phyloP scores from a whole-genome alignment of 495 filamentous ascomycete species.

The Trichoderma orchidacearum region DNA sequence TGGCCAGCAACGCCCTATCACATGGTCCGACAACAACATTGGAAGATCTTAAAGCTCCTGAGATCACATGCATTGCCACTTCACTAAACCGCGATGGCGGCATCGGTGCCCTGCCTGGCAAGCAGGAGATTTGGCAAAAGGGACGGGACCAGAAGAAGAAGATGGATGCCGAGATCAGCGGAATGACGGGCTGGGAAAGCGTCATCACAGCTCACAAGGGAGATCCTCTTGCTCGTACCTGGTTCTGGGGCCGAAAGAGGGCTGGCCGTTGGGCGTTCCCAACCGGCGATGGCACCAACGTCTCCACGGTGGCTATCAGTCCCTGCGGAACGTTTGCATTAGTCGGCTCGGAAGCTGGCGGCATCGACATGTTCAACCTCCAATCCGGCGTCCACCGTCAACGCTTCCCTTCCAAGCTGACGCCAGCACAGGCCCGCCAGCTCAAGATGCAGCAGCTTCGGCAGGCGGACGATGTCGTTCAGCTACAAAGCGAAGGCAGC shows the following conservation, averaged over 20 bases:
- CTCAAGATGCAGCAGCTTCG: slow-evolving; percentile 41
- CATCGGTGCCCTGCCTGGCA: slow-evolving; percentile 63
- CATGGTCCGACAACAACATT: slow-evolving; percentile 42
- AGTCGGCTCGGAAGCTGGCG: slow-evolving; percentile 71
- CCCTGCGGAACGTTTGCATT: slow-evolving; percentile 88
- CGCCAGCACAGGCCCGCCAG: slow-evolving; percentile 48
- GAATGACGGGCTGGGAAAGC: slow-evolving; percentile 87
- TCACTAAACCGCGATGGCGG: slow-evolving; percentile 88
- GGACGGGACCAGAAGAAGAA: slow-evolving; percentile 42
- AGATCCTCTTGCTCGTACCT: slow-evolving; percentile 76
- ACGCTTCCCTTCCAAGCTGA: slow-evolving; percentile 62
- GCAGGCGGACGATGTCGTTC: slow-evolving; percentile 30
- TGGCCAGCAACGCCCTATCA: slow-evolving; percentile 30
- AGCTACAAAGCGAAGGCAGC: slow-evolving; percentile 24
- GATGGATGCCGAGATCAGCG: slow-evolving; percentile 43
- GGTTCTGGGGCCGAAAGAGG: slow-evolving; percentile 93
- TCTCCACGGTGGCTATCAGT: slow-evolving; percentile 78
- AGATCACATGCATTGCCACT: slow-evolving; percentile 79
- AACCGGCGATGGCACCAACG: slow-evolving; percentile 69
- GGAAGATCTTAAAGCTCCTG: slow-evolving; percentile 73
- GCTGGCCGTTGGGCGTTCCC: slow-evolving; percentile 88
- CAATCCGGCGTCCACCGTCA: slow-evolving; percentile 83
- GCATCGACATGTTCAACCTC: slow-evolving; percentile 88
- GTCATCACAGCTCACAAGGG: slow-evolving; percentile 86
- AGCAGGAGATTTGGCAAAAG: slow-evolving; percentile 65